phyloP scores from a whole-genome alignment of 176 grass and related monocot species.

The Musa acuminata region DNA sequence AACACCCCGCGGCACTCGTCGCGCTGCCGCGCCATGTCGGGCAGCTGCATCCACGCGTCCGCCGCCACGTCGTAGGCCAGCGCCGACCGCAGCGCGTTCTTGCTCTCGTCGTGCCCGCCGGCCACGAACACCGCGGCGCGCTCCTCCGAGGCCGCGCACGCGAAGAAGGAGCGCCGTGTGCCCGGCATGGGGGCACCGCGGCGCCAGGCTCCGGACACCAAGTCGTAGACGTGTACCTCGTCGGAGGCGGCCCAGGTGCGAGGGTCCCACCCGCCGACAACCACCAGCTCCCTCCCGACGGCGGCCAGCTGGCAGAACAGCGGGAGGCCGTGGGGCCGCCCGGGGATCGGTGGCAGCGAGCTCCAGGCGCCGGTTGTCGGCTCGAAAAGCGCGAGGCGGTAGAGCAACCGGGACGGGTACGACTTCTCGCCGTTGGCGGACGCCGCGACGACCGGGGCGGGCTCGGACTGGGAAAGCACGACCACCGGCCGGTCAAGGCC shows the following conservation, averaged over 20 bases:
- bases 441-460: constrained; percentile 1
- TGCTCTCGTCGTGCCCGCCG: constrained; percentile 89
- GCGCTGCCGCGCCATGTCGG: constrained; percentile 66
- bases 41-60: constrained; percentile 46
- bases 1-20: constrained; percentile 74
- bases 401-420: constrained; percentile 15
- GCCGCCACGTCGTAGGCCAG: constrained; percentile 49
- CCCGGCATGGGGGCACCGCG: constrained; percentile 44
- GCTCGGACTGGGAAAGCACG: constrained; percentile 29
- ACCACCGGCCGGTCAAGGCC: constrained; percentile 28
- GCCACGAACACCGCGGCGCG: constrained; percentile 44
- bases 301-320: constrained; percentile 75
- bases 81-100: constrained; percentile 78
- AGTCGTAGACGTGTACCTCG: constrained; percentile 65
- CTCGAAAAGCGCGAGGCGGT: constrained; percentile 47
- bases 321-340: constrained; percentile 33
- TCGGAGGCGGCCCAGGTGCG: constrained; percentile 66
- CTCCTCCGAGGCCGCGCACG: constrained; percentile 32
- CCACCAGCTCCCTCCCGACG: constrained; percentile 44
- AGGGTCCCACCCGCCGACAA: constrained; percentile 75
- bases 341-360: constrained; percentile 31
- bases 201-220: constrained; percentile 43
- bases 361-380: constrained; percentile 33
- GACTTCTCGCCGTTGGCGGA: background rate
- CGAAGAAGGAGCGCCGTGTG: constrained; percentile 65